Evolutionary conservation across 2,329 filamentous ascomycete species (phyloP).

Genomic region (Hymenoscyphus albidus): DNA sequence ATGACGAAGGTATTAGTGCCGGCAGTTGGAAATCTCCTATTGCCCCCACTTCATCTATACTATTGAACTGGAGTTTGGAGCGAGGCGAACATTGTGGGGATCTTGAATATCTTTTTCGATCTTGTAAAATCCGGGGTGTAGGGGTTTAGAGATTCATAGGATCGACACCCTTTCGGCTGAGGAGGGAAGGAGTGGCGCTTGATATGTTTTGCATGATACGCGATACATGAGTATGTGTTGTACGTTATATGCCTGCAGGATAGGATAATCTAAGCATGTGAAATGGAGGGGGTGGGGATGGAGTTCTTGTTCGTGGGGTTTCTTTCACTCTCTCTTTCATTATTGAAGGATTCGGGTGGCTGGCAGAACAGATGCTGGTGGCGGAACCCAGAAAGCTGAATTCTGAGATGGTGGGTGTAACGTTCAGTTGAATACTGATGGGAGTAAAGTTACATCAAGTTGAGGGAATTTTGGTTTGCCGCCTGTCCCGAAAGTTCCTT

Average conservation of each 20-base stretch:
- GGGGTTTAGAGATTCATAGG: background rate
- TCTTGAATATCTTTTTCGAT: background rate
- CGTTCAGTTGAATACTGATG: too few relatives aligned
- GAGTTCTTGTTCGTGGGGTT: conserved; percentile 3
- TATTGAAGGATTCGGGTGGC: too few relatives aligned
- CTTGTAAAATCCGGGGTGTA: background rate
- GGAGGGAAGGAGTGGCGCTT: background rate
- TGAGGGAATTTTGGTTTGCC: too few relatives aligned
- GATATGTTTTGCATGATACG: background rate
- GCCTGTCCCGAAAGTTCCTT: too few relatives aligned
- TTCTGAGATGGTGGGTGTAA: too few relatives aligned
- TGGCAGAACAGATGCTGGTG: too few relatives aligned
- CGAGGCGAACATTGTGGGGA: background rate
- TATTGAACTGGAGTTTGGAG: too few relatives aligned
- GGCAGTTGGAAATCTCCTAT: background rate
- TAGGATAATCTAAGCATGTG: background rate
- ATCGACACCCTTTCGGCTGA: background rate
- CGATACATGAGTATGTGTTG: background rate
- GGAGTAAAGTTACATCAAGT: too few relatives aligned
- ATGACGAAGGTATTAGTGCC: background rate
- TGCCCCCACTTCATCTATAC: background rate
- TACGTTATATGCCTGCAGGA: background rate
- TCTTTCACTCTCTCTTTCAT: background rate
- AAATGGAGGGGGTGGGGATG: background rate
- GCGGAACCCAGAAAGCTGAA: too few relatives aligned